Evolutionary conservation across 495 filamentous ascomycete species (phyloP).

Genomic region (Daldinia childiae): DNA sequence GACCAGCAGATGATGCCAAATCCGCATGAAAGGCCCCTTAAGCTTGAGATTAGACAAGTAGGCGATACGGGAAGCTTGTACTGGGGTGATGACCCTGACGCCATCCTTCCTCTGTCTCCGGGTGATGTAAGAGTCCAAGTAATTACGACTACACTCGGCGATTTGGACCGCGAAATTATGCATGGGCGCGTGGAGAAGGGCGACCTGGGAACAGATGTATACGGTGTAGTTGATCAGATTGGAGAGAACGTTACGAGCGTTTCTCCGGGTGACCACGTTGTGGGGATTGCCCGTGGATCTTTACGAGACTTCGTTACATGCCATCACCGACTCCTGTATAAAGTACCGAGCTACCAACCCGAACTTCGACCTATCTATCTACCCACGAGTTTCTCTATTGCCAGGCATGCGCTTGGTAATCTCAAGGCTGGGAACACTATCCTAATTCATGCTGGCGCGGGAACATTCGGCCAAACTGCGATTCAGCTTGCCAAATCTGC

Average conservation of each 20-base stretch:
- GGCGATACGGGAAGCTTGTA: conserved; percentile 23
- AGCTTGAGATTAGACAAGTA: conserved; percentile 27
- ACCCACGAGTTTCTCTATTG: conserved; percentile 57
- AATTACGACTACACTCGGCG: conserved; percentile 3
- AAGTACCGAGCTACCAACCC: conserved; percentile 47
- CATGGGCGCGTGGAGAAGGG: conserved; percentile 42
- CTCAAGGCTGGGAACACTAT: conserved; percentile 53
- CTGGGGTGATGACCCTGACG: conserved; percentile 31
- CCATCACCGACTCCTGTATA: conserved; percentile 24
- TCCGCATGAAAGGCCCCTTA: conserved; percentile 27
- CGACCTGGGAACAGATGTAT: conserved; percentile 51
- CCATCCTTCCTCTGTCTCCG: conserved; percentile 10
- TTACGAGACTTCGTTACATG: conserved; percentile 38
- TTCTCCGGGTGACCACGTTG: conserved; percentile 52
- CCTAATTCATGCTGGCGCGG: conserved; percentile 60
- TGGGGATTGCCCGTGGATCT: conserved; percentile 48
- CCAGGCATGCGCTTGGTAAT: conserved; percentile 52
- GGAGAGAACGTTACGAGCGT: conserved; percentile 50
- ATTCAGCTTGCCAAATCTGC: conserved; percentile 55
- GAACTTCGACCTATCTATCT: conserved; percentile 53
- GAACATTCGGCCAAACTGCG: conserved; percentile 60
- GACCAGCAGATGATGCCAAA: conserved; percentile 17
- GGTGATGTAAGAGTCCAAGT: conserved; percentile 28
- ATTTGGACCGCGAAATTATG: conserved; percentile 25
- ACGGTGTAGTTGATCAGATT: conserved; percentile 53